phyloP scores from a whole-genome alignment of 495 filamentous ascomycete genomes.

The Immersiella caudata region DNA sequence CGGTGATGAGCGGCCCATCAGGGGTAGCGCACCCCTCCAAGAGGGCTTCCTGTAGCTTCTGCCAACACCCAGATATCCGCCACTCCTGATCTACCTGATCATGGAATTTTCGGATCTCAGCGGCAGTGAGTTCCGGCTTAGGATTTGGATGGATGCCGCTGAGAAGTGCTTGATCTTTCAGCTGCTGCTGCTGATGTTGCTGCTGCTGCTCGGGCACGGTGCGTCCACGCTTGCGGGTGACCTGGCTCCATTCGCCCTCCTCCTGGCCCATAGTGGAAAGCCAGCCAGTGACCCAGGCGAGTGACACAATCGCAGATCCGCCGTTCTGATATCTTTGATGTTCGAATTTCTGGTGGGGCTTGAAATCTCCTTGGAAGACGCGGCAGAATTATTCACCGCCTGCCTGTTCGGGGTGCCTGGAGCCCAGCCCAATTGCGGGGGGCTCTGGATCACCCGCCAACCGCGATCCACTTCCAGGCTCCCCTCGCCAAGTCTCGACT shows the following conservation, averaged over 20 bases:
- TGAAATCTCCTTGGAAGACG: background rate
- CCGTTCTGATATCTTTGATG: background rate
- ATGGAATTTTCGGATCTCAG: conserved; percentile 31
- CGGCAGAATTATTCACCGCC: background rate
- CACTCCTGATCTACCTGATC: conserved; percentile 23
- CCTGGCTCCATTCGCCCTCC: conserved; percentile 31
- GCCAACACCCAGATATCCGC: conserved; percentile 28
- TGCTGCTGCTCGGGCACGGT: background rate
- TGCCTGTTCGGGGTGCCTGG: background rate
- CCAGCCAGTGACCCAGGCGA: background rate
- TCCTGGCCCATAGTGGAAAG: conserved; percentile 19
- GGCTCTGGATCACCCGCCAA: background rate
- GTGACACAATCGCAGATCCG: background rate
- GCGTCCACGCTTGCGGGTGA: conserved; percentile 35
- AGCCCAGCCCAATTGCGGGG: background rate
- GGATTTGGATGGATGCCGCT: conserved; percentile 33
- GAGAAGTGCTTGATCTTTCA: background rate
- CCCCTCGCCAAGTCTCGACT: background rate
- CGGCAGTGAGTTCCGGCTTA: conserved; percentile 31
- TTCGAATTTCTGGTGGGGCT: background rate
- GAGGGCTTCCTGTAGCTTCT: conserved; percentile 20
- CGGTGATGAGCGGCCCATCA: conserved; percentile 31
- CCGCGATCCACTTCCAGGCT: background rate
- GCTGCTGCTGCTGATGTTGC: background rate
- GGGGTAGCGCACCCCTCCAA: conserved; percentile 15